A percentile compares a stretch with the other conserved stretches of the same genome.
Conservation (phyloP, 768 basidiomycete genomes). For the Symmetrospora coprosmae region DNA sequence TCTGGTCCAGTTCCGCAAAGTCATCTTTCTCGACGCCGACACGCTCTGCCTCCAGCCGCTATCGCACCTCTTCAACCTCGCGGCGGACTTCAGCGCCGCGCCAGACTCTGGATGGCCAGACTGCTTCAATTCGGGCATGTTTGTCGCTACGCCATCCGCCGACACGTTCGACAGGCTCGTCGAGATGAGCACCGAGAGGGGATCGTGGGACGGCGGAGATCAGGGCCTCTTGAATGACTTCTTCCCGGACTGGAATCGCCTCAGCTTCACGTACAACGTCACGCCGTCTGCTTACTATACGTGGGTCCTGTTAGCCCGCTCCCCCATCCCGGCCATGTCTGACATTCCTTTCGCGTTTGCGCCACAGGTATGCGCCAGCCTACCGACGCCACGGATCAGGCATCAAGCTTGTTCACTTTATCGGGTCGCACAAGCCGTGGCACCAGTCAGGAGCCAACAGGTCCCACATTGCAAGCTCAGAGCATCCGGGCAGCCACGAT, state of each 20-base stretch:
- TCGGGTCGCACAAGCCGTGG: conserved; percentile 96
- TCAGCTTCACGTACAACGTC: conserved; percentile 96
- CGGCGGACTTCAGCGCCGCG: conserved; percentile 67
- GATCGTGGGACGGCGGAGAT: conserved; percentile 61
- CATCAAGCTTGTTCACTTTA: conserved; percentile 81
- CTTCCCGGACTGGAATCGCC: conserved; percentile 60
- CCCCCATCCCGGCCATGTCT: too few species aligned
- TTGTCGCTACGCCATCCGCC: conserved; percentile 68
- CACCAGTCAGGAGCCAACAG: conserved; percentile 35
- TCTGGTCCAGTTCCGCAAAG: conserved; percentile 65
- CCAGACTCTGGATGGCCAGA: conserved; percentile 99
- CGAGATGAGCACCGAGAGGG: conserved; percentile 57
- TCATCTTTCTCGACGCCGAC: conserved; percentile 85
- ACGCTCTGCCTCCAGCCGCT: conserved; percentile 74
- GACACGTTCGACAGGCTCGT: conserved; percentile 66
- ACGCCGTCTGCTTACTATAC: conserved; percentile 70
- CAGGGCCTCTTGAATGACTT: conserved; percentile 92
- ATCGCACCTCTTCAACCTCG: conserved; percentile 74
- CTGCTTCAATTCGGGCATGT: conserved; percentile 94
- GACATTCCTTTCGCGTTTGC: conserved; percentile 8
- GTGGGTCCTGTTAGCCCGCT: conserved; percentile 32
- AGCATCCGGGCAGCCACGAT: conserved; percentile 45
- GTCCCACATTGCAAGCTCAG: conserved; percentile 25
- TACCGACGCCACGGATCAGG: conserved; percentile 81
- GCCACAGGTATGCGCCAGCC: conserved; percentile 76